Percentiles rank a stretch among this genome's conserved stretches.
phyloP scores from a whole-genome alignment of 257 asterid genomes.

The Schizonepeta tenuifolia region DNA sequence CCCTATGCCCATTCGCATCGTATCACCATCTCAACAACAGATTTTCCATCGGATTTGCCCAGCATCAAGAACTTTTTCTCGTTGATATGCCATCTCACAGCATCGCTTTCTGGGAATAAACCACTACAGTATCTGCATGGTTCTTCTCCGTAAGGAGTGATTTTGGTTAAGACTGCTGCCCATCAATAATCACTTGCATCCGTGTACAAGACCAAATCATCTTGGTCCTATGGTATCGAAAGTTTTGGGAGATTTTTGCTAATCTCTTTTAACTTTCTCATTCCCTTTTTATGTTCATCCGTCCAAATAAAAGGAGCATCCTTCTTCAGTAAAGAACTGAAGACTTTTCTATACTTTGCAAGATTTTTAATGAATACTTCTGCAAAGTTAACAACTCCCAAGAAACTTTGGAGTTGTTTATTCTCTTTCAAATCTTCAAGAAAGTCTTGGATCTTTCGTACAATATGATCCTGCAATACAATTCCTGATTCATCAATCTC shows the following conservation, averaged over 20 bases:
- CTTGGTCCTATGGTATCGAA: background rate
- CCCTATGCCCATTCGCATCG: no score
- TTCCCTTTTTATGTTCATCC: background rate
- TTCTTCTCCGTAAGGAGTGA: background rate
- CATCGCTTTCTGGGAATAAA: no score
- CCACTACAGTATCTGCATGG: background rate
- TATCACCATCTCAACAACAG: no score
- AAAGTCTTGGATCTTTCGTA: no score
- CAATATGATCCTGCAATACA: no score
- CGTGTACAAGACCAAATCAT: no score
- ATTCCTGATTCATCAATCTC: no score
- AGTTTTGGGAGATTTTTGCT: background rate
- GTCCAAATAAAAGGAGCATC: background rate
- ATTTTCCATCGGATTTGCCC: no score
- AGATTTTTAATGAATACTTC: background rate
- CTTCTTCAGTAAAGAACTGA: background rate
- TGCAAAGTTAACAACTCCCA: background rate
- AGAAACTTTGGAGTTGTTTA: background rate
- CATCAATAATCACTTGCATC: background rate
- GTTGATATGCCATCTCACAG: no score
- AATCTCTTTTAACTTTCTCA: background rate
- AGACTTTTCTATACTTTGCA: background rate
- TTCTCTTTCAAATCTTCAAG: no score
- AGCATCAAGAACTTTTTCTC: no score
- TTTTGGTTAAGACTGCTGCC: background rate